Evolutionary conservation across 2,329 filamentous ascomycete genomes (phyloP).

Genomic region (Gaeumannomyces sp.): DNA sequence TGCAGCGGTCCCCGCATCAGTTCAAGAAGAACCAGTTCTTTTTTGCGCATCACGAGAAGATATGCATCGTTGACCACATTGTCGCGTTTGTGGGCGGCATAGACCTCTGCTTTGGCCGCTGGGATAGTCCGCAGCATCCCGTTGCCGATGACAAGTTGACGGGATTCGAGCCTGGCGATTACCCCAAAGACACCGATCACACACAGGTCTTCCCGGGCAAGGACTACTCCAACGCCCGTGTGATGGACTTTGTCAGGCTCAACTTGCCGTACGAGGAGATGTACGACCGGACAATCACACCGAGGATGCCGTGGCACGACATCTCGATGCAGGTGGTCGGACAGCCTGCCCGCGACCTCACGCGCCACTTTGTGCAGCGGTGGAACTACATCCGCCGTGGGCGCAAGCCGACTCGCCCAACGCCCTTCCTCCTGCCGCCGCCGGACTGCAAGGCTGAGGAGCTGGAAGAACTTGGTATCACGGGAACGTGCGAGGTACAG

Average conservation of each 20-base stretch:
- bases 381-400: conserved; percentile 97
- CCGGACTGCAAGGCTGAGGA: conserved; percentile 86
- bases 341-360: conserved; percentile 88
- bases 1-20: conserved; percentile 93
- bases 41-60: conserved; percentile 97
- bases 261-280: conserved; percentile 97
- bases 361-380: conserved; percentile 91
- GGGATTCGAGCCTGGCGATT: conserved; percentile 75
- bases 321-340: conserved; percentile 97
- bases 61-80: conserved; percentile 94
- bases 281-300: conserved; percentile 86
- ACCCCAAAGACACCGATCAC: conserved; percentile 83
- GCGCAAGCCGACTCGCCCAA: conserved; percentile 85
- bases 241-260: conserved; percentile 89
- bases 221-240: conserved; percentile 94
- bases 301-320: conserved; percentile 98
- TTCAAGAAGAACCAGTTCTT: conserved; percentile 99
- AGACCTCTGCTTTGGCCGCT: conserved; percentile 92
- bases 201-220: conserved; percentile 97
- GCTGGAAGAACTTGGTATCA: conserved; percentile 78
- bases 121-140: conserved; percentile 92
- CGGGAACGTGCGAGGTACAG: conserved; percentile 93
- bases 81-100: conserved; percentile 94
- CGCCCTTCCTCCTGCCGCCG: conserved; percentile 86
- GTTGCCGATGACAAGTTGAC: conserved; percentile 91